phyloP scores from a whole-genome alignment of 805 yeast genomes.

The Wickerhamiella nectarea region DNA sequence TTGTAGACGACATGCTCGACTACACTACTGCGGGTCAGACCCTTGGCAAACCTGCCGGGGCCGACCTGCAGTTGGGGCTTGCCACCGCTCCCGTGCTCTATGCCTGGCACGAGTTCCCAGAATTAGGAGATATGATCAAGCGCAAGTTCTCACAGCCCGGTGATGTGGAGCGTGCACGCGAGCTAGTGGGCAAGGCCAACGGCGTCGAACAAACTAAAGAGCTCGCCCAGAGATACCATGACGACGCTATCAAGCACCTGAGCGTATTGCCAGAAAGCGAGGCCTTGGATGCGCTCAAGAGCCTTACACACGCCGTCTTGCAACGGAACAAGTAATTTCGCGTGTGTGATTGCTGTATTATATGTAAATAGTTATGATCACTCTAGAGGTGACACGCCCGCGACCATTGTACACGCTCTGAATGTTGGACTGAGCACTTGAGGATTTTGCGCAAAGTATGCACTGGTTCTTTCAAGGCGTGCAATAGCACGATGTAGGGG shows the following conservation, averaged over 20 bases:
- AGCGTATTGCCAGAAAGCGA: slow-evolving; percentile 68
- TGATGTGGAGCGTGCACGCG: slow-evolving; percentile 71
- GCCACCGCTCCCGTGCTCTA: slow-evolving; percentile 94
- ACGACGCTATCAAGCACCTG: slow-evolving; percentile 58
- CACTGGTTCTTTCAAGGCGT: too few species aligned
- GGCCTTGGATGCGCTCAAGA: slow-evolving; percentile 74
- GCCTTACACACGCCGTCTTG: slow-evolving; percentile 68
- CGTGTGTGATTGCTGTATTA: neutral
- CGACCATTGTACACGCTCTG: too few species aligned
- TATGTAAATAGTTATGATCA: neutral
- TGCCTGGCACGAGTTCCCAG: slow-evolving; percentile 86
- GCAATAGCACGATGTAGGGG: too few species aligned
- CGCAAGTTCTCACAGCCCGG: slow-evolving; percentile 72
- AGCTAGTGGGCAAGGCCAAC: slow-evolving; percentile 51
- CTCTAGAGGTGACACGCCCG: too few species aligned
- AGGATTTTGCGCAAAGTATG: too few species aligned
- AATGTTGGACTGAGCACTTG: too few species aligned
- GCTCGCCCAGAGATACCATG: slow-evolving; percentile 68
- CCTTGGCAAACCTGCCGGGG: slow-evolving; percentile 91
- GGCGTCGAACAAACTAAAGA: slow-evolving; percentile 67
- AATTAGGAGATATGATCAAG: slow-evolving; percentile 67
- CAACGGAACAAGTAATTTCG: slow-evolving; percentile 39
- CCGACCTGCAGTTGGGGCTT: slow-evolving; percentile 82
- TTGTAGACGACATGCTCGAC: slow-evolving; percentile 92
- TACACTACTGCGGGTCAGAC: slow-evolving; percentile 76